These are phyloP conservation scores for Hericium erinaceus DNA, from an alignment of 768 basidiomycete genomes.

Conservation along the genomic window DNA sequence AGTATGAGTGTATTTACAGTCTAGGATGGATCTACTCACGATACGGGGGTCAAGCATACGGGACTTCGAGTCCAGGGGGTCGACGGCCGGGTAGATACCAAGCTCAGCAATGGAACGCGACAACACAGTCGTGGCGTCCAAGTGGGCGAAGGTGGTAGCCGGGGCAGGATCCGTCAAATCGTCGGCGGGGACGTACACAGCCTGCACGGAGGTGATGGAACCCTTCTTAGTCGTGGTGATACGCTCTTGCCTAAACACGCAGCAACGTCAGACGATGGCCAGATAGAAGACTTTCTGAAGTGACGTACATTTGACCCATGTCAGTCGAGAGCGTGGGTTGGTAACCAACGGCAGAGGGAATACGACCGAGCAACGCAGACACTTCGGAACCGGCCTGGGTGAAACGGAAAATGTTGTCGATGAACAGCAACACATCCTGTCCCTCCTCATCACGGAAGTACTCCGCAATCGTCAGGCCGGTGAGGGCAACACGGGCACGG, in stretches of 20 bases:
- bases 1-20: background rate
- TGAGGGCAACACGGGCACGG: constrained; percentile 99
- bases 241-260: constrained; percentile 79
- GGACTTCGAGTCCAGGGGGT: constrained; percentile 98
- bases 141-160: constrained; percentile 98
- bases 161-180: constrained; percentile 99
- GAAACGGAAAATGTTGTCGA: constrained; percentile 99
- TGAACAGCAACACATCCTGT: constrained; percentile 99
- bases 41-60: constrained; percentile 99
- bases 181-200: constrained; percentile 99
- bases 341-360: constrained; percentile 99
- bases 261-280: constrained; percentile 5
- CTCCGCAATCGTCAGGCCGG: constrained; percentile 98
- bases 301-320: constrained; percentile 96
- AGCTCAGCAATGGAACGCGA: constrained; percentile 98
- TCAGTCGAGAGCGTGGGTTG: constrained; percentile 99
- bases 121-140: constrained; percentile 99
- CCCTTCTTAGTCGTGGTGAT: constrained; percentile 99
- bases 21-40: constrained; percentile 36
- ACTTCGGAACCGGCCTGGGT: constrained; percentile 99
- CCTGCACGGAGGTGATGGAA: constrained; percentile 99
- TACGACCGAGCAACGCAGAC: constrained; percentile 99
- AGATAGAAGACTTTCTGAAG: background rate
- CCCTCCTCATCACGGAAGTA: constrained; percentile 99
- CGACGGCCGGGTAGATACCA: constrained; percentile 99